phyloP scores from a whole-genome alignment of 176 grass and related monocot genomes.

The Oryza longistaminata region DNA sequence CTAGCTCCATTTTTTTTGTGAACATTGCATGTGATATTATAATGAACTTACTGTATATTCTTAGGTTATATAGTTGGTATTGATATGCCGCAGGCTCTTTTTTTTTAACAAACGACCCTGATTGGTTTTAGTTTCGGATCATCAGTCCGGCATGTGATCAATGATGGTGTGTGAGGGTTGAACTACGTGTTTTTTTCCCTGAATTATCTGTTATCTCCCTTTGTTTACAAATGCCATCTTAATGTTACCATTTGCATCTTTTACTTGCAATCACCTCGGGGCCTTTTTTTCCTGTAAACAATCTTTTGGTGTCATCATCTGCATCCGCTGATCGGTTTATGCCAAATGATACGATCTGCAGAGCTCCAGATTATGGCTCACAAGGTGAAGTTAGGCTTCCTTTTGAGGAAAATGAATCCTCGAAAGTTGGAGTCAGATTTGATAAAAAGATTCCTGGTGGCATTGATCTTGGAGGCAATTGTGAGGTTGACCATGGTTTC shows the following conservation, averaged over 20 bases:
- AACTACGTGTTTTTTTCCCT: not conserved
- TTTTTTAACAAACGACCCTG: constrained; percentile 12
- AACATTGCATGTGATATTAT: not conserved
- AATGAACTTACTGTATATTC: not conserved
- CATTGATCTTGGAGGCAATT: constrained; percentile 92
- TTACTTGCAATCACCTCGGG: not conserved
- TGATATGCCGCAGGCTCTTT: not conserved
- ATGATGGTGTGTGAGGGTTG: not conserved
- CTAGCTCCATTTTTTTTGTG: not conserved
- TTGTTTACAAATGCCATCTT: constrained; percentile 11
- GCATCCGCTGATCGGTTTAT: constrained; percentile 13
- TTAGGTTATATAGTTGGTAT: constrained; percentile 1
- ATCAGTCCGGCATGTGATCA: not conserved
- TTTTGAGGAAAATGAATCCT: constrained; percentile 91
- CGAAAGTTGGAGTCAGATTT: constrained; percentile 95
- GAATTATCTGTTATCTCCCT: constrained; percentile 18
- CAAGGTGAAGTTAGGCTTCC: constrained; percentile 81
- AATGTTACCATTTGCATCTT: constrained; percentile 17
- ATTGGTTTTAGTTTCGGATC: constrained; percentile 14
- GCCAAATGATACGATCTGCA: constrained; percentile 43
- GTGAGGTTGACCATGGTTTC: constrained; percentile 91
- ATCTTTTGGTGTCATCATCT: not conserved
- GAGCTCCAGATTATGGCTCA: constrained; percentile 84
- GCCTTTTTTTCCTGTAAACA: not conserved
- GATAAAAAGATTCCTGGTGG: constrained; percentile 79